Conservation (phyloP, 202 grass and related monocot species). For the Setaria viridis region DNA sequence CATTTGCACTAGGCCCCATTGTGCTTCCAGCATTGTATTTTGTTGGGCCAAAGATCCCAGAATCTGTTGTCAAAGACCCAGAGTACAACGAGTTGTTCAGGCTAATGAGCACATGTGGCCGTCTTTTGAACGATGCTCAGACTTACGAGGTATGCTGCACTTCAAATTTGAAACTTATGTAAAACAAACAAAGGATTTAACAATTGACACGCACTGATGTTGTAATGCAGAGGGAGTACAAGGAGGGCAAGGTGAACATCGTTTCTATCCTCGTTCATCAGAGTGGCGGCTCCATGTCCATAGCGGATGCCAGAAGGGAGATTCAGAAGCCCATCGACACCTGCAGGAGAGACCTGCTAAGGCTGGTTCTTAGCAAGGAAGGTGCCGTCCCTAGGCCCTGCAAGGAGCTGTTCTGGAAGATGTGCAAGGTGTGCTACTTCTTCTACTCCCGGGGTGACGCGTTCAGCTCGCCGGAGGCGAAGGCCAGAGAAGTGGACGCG, state of each 20-base stretch:
- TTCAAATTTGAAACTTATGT: background rate
- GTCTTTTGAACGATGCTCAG: constrained; percentile 72
- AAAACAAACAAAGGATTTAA: background rate
- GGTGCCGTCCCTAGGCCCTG: constrained; percentile 55
- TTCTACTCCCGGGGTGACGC: constrained; percentile 69
- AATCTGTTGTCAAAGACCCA: constrained; percentile 33
- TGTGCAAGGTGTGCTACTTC: constrained; percentile 67
- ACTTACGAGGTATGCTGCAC: constrained; percentile 51
- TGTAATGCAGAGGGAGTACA: constrained; percentile 60
- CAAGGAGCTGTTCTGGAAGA: constrained; percentile 83
- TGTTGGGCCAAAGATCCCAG: constrained; percentile 58
- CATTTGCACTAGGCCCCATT: constrained; percentile 66
- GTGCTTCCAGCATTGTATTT: constrained; percentile 73
- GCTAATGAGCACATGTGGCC: constrained; percentile 68
- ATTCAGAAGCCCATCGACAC: constrained; percentile 42
- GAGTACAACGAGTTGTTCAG: constrained; percentile 64
- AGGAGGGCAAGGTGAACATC: constrained; percentile 66
- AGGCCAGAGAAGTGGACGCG: constrained; percentile 57
- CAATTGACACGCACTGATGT: background rate
- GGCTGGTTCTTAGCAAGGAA: constrained; percentile 52
- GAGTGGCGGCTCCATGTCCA: constrained; percentile 38
- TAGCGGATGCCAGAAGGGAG: constrained; percentile 45
- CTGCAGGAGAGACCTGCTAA: constrained; percentile 51
- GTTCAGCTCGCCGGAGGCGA: constrained; percentile 64
- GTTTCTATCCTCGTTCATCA: constrained; percentile 48